These are phyloP conservation scores for Macrotyloma uniflorum DNA, from an alignment of 306 rosid species.

Conservation along the genomic window DNA sequence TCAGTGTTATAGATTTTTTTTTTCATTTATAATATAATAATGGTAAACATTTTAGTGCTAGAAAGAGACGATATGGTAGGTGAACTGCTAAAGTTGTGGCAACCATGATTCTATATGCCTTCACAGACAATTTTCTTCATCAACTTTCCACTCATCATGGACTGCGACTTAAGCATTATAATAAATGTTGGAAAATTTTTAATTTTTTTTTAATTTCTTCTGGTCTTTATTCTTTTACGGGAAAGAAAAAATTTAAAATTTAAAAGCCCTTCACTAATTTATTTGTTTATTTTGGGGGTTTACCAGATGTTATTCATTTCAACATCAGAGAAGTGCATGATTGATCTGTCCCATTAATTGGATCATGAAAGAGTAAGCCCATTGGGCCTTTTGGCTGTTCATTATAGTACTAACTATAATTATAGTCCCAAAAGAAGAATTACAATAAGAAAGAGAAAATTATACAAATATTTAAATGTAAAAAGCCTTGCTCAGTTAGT, in stretches of 20 bases:
- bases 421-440: too few relatives aligned
- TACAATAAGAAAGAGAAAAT: too few relatives aligned
- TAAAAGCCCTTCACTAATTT: background rate
- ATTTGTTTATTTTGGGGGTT: background rate
- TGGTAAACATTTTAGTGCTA: background rate
- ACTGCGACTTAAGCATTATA: too few relatives aligned
- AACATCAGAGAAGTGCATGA: background rate
- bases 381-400: background rate
- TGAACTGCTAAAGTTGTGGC: background rate
- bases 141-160: too few relatives aligned
- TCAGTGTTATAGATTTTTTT: too few relatives aligned
- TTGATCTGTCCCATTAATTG: background rate
- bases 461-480: too few relatives aligned
- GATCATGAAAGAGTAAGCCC: background rate
- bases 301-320: background rate
- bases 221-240: background rate
- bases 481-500: too few relatives aligned
- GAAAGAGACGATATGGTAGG: background rate
- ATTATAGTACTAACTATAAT: background rate
- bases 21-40: too few relatives aligned
- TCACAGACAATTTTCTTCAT: background rate
- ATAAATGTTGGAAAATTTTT: too few relatives aligned
- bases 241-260: background rate
- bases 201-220: background rate
- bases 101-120: background rate